Percentiles rank a stretch among this genome's conserved stretches.
phyloP scores from a whole-genome alignment of 2,329 filamentous ascomycete genomes.

The Pseudogymnoascus sp. region DNA sequence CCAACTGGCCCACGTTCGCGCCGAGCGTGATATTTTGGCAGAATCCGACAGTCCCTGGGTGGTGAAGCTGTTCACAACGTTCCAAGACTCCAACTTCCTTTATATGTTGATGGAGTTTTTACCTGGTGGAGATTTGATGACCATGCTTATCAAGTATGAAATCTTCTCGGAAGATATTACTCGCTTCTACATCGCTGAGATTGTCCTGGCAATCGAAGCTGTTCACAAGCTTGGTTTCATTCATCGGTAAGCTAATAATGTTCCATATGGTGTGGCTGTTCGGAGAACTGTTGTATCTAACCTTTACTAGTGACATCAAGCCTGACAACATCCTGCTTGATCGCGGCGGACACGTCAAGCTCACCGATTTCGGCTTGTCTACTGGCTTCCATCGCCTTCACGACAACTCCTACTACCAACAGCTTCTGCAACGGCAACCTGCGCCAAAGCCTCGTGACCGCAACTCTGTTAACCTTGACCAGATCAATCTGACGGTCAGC shows the following conservation, averaged over 20 bases:
- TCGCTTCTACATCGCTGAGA: conserved; percentile 97
- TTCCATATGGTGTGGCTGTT: not conserved
- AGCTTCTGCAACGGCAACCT: conserved; percentile 81
- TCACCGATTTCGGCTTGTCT: conserved; percentile 95
- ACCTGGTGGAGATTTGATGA: conserved; percentile 97
- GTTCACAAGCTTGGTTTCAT: conserved; percentile 98
- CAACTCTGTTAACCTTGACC: conserved; percentile 90
- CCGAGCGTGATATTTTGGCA: conserved; percentile 93
- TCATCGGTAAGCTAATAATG: conserved; percentile 62
- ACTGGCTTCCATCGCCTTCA: conserved; percentile 97
- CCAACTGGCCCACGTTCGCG: conserved; percentile 92
- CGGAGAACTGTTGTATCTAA: not conserved
- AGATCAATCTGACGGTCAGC: conserved; percentile 96
- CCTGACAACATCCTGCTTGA: conserved; percentile 97
- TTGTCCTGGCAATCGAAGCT: conserved; percentile 95
- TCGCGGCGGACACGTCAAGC: conserved; percentile 90
- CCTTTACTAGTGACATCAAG: conserved; percentile 75
- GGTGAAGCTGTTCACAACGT: conserved; percentile 95
- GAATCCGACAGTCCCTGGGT: conserved; percentile 99
- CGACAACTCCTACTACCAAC: conserved; percentile 97
- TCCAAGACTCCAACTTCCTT: conserved; percentile 91
- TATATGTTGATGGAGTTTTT: conserved; percentile 99
- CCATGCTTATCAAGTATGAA: conserved; percentile 99
- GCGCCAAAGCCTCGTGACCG: conserved; percentile 68
- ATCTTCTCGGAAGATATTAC: conserved; percentile 99